phyloP scores from a whole-genome alignment of 805 yeast species.

The Zygosaccharomyces rouxii region DNA sequence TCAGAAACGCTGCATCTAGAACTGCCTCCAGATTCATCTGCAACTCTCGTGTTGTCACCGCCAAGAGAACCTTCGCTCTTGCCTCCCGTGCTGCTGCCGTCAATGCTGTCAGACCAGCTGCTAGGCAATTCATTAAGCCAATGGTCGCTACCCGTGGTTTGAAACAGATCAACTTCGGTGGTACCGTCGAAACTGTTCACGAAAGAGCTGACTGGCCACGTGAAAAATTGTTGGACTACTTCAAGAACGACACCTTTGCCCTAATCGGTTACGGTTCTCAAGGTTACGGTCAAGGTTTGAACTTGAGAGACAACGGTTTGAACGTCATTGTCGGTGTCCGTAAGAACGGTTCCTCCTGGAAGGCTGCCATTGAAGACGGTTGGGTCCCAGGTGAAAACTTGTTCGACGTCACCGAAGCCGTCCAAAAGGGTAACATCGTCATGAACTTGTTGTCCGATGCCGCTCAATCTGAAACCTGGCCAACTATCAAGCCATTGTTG shows the following conservation, averaged over 20 bases:
- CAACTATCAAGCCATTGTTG: constrained; percentile 76
- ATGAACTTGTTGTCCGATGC: constrained; percentile 99
- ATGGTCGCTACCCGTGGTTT: constrained; percentile 77
- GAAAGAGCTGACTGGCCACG: constrained; percentile 99
- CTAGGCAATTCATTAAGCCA: constrained; percentile 44
- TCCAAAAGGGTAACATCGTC: constrained; percentile 83
- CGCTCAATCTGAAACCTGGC: constrained; percentile 99
- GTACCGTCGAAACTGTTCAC: constrained; percentile 90
- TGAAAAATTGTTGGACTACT: constrained; percentile 91
- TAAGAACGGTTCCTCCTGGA: constrained; percentile 99
- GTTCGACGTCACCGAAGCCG: constrained; percentile 92
- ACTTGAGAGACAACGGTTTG: constrained; percentile 98
- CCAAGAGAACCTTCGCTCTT: constrained; percentile 64
- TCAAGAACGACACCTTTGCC: constrained; percentile 97
- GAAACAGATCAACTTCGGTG: constrained; percentile 95
- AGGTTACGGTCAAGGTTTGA: constrained; percentile 99
- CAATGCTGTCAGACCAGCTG: constrained; percentile 56
- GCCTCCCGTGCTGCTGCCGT: constrained; percentile 38
- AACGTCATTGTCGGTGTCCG: constrained; percentile 98
- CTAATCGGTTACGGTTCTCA: constrained; percentile 99
- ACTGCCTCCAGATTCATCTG: constrained; percentile 40
- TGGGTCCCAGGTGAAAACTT: constrained; percentile 99
- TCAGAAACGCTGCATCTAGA: constrained; percentile 25
- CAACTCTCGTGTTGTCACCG: constrained; percentile 42
- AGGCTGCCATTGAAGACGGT: constrained; percentile 98